Percentiles rank a stretch among this genome's conserved stretches.
phyloP scores from a whole-genome alignment of 2,329 filamentous ascomycete genomes.

The Fusarium scirpi region DNA sequence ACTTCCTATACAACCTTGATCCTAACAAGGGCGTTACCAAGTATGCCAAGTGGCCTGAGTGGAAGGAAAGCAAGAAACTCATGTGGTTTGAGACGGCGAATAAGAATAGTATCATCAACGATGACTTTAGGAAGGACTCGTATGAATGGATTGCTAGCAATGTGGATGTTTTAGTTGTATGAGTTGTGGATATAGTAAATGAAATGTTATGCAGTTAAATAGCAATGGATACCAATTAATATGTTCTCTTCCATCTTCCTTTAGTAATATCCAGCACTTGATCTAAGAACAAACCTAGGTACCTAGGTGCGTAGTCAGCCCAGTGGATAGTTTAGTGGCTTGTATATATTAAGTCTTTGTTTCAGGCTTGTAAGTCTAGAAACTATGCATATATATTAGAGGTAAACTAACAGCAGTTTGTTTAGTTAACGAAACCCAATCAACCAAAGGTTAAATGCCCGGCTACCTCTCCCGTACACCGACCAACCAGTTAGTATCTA shows the following conservation, averaged over 20 bases:
- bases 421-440: background rate
- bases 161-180: conserved; percentile 42
- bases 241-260: background rate
- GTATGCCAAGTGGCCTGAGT: conserved; percentile 57
- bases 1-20: conserved; percentile 77
- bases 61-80: conserved; percentile 60
- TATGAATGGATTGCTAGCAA: conserved; percentile 47
- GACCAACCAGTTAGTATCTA: background rate
- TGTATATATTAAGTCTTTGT: background rate
- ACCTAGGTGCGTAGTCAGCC: background rate
- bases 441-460: background rate
- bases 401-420: background rate
- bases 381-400: background rate
- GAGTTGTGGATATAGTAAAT: background rate
- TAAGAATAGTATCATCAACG: conserved; percentile 49
- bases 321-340: background rate
- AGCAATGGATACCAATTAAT: background rate
- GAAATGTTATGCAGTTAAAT: background rate
- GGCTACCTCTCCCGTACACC: background rate
- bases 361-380: background rate
- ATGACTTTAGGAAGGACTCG: conserved; percentile 54
- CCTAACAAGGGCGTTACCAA: conserved; percentile 69
- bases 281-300: background rate
- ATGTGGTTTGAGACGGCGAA: conserved; percentile 58
- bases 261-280: background rate